Evolutionary conservation across 2,329 filamentous ascomycete species (phyloP).

Genomic region (Epicoccum nigrum): DNA sequence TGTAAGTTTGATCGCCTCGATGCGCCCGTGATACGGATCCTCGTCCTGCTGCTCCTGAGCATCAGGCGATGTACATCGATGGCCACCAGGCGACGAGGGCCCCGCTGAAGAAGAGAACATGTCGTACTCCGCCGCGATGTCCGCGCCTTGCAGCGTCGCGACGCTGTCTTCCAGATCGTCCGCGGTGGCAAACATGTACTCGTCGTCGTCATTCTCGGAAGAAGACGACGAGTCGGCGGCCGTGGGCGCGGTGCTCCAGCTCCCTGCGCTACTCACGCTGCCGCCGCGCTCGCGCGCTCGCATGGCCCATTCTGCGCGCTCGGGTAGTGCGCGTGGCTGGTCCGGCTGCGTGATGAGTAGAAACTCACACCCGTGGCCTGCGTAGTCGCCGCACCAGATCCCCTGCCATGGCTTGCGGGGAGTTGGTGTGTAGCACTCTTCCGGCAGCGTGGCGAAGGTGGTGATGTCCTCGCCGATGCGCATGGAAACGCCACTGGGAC

Average conservation of each 20-base stretch:
- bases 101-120: background rate
- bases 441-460: conserved; percentile 76
- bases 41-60: conserved; percentile 26
- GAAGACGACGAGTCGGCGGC: conserved; percentile 8
- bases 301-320: conserved; percentile 39
- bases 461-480: conserved; percentile 60
- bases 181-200: conserved; percentile 17
- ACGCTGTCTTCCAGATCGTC: conserved; percentile 50
- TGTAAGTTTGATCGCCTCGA: conserved; percentile 89
- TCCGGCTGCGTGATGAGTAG: conserved; percentile 79
- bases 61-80: background rate
- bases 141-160: conserved; percentile 34
- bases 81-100: background rate
- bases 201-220: conserved; percentile 9
- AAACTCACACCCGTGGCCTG: conserved; percentile 87
- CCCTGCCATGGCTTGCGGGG: conserved; percentile 81
- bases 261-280: conserved; percentile 38
- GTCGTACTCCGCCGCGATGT: background rate
- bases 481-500: conserved; percentile 40
- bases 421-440: conserved; percentile 79
- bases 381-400: conserved; percentile 92
- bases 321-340: conserved; percentile 50
- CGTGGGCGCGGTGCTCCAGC: conserved; percentile 42
- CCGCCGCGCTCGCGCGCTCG: conserved; percentile 31
- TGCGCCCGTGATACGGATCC: conserved; percentile 64